Percentiles rank a stretch among this genome's conserved stretches.
Evolutionary conservation across 345 rosid genomes (phyloP).

Genomic region (Nasturtium officinale): DNA sequence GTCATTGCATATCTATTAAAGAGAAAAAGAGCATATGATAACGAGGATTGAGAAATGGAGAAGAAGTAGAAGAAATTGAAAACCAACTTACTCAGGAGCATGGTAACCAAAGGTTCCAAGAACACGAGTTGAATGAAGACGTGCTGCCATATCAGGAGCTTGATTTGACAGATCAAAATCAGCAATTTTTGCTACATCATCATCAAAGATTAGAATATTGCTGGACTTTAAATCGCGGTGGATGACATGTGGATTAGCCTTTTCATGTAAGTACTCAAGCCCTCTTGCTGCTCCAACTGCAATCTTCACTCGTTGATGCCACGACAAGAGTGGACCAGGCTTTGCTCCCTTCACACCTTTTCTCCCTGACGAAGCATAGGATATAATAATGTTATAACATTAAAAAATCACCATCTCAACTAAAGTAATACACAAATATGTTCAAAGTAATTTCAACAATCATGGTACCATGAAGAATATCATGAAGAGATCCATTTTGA

Average conservation of each 20-base stretch:
- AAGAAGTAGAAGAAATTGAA: constrained; percentile 42
- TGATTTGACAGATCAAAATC: constrained; percentile 75
- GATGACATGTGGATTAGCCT: constrained; percentile 54
- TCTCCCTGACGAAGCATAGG: constrained; percentile 49
- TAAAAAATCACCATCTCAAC: neutral
- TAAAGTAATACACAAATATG: neutral
- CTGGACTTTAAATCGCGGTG: constrained; percentile 75
- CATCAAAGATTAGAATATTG: constrained; percentile 68
- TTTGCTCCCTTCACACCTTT: constrained; percentile 75
- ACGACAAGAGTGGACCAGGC: constrained; percentile 68
- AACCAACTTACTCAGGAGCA: constrained; percentile 67
- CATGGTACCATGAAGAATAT: constrained; percentile 65
- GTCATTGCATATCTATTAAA: constrained; percentile 82
- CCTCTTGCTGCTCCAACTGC: constrained; percentile 78
- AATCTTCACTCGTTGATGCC: constrained; percentile 67
- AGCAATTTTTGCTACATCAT: constrained; percentile 66
- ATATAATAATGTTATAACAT: neutral
- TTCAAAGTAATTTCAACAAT: neutral
- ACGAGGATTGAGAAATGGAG: neutral
- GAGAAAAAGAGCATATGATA: neutral
- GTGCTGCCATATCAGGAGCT: constrained; percentile 76
- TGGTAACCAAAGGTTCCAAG: constrained; percentile 77
- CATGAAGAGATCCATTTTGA: constrained; percentile 75
- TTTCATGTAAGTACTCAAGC: constrained; percentile 70
- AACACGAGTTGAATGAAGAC: constrained; percentile 74